These are phyloP conservation scores for Graphilbum sp. DNA, from an alignment of 2,329 filamentous ascomycete species.

Conservation along the genomic window DNA sequence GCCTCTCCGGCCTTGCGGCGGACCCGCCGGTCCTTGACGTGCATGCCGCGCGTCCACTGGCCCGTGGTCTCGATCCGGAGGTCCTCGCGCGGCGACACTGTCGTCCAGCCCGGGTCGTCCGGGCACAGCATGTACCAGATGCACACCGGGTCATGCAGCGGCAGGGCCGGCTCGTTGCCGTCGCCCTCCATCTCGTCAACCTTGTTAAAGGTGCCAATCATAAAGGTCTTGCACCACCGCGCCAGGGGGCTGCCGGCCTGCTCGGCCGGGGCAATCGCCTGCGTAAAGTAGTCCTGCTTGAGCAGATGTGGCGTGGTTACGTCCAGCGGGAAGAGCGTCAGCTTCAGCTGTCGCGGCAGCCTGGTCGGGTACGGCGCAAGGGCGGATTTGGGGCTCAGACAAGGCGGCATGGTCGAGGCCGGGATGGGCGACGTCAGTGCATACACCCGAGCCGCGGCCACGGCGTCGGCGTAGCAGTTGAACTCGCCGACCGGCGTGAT, in stretches of 20 bases:
- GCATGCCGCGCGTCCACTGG: slow-evolving; percentile 92
- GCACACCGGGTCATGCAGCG: slow-evolving; percentile 62
- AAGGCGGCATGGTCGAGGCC: slow-evolving; percentile 61
- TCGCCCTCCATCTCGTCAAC: slow-evolving; percentile 46
- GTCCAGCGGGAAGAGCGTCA: slow-evolving; percentile 62
- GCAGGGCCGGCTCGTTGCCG: slow-evolving; percentile 41
- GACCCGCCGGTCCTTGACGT: slow-evolving; percentile 59
- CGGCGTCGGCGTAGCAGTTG: slow-evolving; percentile 81
- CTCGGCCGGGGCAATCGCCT: slow-evolving; percentile 36
- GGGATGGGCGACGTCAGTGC: slow-evolving; percentile 62
- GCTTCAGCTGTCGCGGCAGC: slow-evolving; percentile 45
- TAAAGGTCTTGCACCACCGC: slow-evolving; percentile 56
- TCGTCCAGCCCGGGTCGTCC: slow-evolving; percentile 40
- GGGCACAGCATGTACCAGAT: slow-evolving; percentile 61
- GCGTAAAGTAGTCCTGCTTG: slow-evolving; percentile 40
- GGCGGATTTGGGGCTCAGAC: slow-evolving; percentile 30
- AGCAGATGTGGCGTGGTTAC: slow-evolving; percentile 59
- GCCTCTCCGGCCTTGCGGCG: slow-evolving; percentile 33
- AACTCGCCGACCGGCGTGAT: slow-evolving; percentile 79
- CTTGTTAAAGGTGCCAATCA: slow-evolving; percentile 53
- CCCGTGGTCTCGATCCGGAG: slow-evolving; percentile 78
- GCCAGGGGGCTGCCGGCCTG: slow-evolving; percentile 54
- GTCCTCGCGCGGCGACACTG: slow-evolving; percentile 50
- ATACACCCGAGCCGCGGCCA: slow-evolving; percentile 61
- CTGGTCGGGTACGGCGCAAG: slow-evolving; percentile 46